Evolutionary conservation across 164 flowering plant genomes (phyloP).

Genomic region (Magnolia changhungtana): DNA sequence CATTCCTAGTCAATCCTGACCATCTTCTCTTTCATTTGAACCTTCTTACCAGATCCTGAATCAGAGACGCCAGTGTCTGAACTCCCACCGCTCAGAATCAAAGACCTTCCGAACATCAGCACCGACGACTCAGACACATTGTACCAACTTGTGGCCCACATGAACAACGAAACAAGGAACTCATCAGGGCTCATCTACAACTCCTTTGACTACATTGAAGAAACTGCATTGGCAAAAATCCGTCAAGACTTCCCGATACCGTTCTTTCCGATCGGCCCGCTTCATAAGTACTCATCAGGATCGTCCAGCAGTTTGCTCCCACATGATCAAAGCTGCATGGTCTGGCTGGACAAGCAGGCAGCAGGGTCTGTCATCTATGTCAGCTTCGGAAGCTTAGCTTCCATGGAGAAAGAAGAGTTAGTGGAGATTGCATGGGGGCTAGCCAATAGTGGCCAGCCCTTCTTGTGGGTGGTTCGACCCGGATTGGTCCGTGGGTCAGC

Average conservation of each 20-base stretch:
- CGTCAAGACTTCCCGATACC: conserved; percentile 18
- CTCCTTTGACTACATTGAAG: conserved; percentile 24
- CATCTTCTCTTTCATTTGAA: neutral
- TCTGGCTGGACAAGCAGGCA: conserved; percentile 40
- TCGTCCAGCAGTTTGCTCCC: conserved; percentile 22
- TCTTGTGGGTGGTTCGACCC: conserved; percentile 45
- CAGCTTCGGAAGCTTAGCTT: conserved; percentile 41
- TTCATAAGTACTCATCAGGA: conserved; percentile 23
- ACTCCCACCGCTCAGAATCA: conserved; percentile 33
- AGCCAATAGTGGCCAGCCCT: conserved; percentile 31
- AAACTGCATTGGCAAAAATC: conserved; percentile 5
- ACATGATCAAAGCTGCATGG: conserved; percentile 29
- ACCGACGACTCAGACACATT: conserved; percentile 1
- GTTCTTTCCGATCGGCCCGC: conserved; percentile 34
- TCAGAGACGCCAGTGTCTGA: conserved; percentile 19
- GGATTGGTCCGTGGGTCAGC: conserved; percentile 18
- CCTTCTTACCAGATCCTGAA: neutral
- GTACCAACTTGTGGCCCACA: conserved; percentile 2
- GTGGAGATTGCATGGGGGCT: conserved; percentile 39
- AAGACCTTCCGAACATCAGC: conserved; percentile 28
- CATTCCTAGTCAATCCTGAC: no score
- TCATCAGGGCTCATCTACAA: conserved; percentile 33
- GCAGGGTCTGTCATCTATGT: conserved; percentile 35
- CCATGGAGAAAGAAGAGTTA: conserved; percentile 19
- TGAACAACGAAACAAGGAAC: conserved; percentile 15